Evolutionary conservation across 768 basidiomycete species (phyloP), one percentile per base, ranked within the genome.

Genomic region (Tricholoma flavovirens): DNA sequence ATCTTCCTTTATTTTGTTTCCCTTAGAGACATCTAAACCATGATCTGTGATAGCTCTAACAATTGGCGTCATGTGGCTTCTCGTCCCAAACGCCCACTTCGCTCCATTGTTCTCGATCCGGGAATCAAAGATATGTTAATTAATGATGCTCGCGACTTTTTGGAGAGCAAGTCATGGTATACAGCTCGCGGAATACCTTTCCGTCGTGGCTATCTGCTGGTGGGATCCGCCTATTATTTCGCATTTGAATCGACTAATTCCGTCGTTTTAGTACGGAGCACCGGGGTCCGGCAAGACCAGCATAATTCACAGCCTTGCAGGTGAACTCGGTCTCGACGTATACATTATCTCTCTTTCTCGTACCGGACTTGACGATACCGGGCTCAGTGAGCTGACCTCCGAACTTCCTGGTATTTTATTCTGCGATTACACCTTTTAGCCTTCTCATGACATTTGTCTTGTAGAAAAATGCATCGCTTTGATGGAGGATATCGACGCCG

Each of bases 401-500:
- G 73, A 75, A 1, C 75, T 90, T 1, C 89, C 90, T n/a, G 77
- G 75, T 73, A 59, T 60, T 67, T 38, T 22, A 21, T 26, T 40
- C 14, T 48, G 3, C 5, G 26, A 35, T 9, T 9, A 42, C 8
- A 55, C 60, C 3, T 51, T 55, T 2, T 38, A 55, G 9, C 35
- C 56, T 17, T 14, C 59, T 38, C 49, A 59, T 33, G 30, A 33
- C 12, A 29, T 42, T 24, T 38, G 10, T 32, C 10, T 48, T 9
- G 17, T 54, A 76, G 75, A 83, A 55, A 76, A 77, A 60, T 89
- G 85, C 62, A 86, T 92, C 54, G 82, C 84, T 4, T 75, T 93
- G 33, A 89, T 93, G 82, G 89, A 92, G 67, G 90, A 92, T 65
- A 86, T 92, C 54, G 90, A 93, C 60, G 87, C 84, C 2, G 89